Evolutionary conservation across 2,329 filamentous ascomycete species (phyloP), one percentile per base, ranked within the genome.

Genomic region (Curvularia hawaiiensis): DNA sequence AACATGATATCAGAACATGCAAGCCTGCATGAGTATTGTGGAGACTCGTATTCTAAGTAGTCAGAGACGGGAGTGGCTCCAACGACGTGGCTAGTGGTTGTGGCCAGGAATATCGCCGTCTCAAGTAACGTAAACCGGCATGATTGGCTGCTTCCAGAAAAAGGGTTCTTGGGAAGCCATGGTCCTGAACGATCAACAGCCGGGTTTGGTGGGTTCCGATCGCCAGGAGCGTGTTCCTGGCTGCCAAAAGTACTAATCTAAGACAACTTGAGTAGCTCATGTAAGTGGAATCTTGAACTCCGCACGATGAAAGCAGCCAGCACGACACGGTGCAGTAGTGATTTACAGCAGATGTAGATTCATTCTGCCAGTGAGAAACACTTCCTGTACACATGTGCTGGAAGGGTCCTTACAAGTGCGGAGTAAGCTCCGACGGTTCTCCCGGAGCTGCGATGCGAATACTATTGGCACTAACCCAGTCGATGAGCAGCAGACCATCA

Each of bases 61-160:
- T 20, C 43, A 24, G n/a, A 43, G 28, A 31, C 38, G 20, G 44
- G 31, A 30, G 3, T 7, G 24, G 31, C 14, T 35, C 45, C 41
- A 30, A 44, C 26, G 24, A 45, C 45, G 53, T 58, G 52, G 45
- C 38, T 26, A 31, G 48, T 38, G 30, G 45, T 50, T 40, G 22
- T 24, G 30, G 16, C 20, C n/a, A 22, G 48, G 24, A 46, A 54
- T 41, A 33, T 47, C 22, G 54, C 50, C 50, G 39, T 57, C 43
- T 54, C 63, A 64, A 56, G 63, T 67, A 67, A 67, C 55, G 62
- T 24, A 20, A 62, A 61, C 26, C 30, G n/a, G 18, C 9, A 3
- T 40, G 4, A 65, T 65, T 66, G 60, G 64, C 24, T 54, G 11
- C 28, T 4, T 30, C 3, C 4, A 31, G 5, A 3, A 12, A 33